Conservation (phyloP, 805 yeast genomes). For the Wickerhamiella siamensis region DNA sequence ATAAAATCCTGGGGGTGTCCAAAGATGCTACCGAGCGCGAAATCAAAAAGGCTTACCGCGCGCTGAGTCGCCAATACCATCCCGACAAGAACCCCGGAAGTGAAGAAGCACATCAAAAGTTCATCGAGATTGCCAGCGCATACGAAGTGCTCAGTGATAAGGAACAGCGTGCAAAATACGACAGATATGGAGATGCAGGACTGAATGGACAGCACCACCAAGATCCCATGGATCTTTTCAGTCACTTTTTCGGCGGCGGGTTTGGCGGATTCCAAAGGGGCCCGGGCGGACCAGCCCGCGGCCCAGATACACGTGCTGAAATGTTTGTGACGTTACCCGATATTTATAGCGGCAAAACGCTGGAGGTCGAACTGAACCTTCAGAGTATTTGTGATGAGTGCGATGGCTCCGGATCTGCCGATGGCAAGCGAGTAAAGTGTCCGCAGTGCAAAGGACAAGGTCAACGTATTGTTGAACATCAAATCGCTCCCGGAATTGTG, state of each 20-base stretch:
- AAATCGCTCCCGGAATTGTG: conserved; percentile 80
- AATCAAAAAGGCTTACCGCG: conserved; percentile 73
- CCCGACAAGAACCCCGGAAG: conserved; percentile 80
- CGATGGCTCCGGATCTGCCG: conserved; percentile 74
- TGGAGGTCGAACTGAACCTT: conserved; percentile 50
- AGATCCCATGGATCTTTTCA: conserved; percentile 50
- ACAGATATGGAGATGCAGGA: conserved; percentile 65
- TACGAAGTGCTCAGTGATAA: conserved; percentile 69
- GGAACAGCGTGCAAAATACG: conserved; percentile 56
- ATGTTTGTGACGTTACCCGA: conserved; percentile 47
- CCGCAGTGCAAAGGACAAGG: conserved; percentile 65
- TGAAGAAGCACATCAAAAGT: conserved; percentile 70
- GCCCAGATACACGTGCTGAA: conserved; percentile 45
- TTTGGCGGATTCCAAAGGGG: conserved; percentile 22
- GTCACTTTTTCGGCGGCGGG: conserved; percentile 41
- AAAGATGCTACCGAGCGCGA: conserved; percentile 62
- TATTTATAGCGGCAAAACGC: conserved; percentile 52
- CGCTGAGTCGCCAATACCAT: conserved; percentile 70
- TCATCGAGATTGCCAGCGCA: conserved; percentile 85
- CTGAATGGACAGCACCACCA: conserved; percentile 31
- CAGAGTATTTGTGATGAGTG: conserved; percentile 67
- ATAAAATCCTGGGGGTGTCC: conserved; percentile 51
- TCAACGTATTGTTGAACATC: conserved; percentile 44
- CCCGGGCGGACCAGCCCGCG: conserved; percentile 32
- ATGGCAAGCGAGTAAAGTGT: conserved; percentile 57